Evolutionary conservation across 2,329 filamentous ascomycete species (phyloP), one percentile per base, ranked within the genome.

Genomic region (Aspergillus caelatus): DNA sequence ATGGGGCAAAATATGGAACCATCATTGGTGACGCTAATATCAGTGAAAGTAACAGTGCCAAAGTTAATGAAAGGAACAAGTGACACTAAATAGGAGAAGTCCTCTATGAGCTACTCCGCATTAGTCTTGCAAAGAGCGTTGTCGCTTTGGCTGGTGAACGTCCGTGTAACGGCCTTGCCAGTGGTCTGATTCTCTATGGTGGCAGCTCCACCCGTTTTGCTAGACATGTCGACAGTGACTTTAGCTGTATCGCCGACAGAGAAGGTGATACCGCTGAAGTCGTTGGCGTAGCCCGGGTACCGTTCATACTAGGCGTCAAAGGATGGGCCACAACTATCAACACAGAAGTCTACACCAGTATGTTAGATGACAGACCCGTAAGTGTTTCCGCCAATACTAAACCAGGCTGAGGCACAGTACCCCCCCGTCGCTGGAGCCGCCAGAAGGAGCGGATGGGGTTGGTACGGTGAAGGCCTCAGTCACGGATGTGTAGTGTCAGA

Each of bases 261-360:
- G 62, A 85, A 76, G 14, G 69, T 61, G 70, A 86, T 80, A 62
- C 77, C 77, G 60, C 68, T 73, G 74, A 86, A 87, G 71, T 84
- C 78, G 69, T 84, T 82, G 30, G 84, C 79, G 68, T 83, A 83
- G 72, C 86, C 83, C 2, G 85, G 85, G 70, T 83, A 86, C 85
- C 85, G 88, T 72, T 87, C 85, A 67, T 86, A 87, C 84, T 85
- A 88, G 21, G 85, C 84, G 58, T 83, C 81, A 67, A 80, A 87
- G 10, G 75, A 79, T 3, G 81, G 78, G 0, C 70, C 65, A 21
- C 72, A 73, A 1, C 75, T 77, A 45, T 79, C 68, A 32, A 83
- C 73, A 57, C 80, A 82, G 73, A 86, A 86, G 72, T 87, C 84
- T 52, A 88, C 71, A 53, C 85, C 85, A 3, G 84, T 84, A 72